Evolutionary conservation across 139 green algal genomes (phyloP).

Genomic region (Auxenochlorella protothecoides): DNA sequence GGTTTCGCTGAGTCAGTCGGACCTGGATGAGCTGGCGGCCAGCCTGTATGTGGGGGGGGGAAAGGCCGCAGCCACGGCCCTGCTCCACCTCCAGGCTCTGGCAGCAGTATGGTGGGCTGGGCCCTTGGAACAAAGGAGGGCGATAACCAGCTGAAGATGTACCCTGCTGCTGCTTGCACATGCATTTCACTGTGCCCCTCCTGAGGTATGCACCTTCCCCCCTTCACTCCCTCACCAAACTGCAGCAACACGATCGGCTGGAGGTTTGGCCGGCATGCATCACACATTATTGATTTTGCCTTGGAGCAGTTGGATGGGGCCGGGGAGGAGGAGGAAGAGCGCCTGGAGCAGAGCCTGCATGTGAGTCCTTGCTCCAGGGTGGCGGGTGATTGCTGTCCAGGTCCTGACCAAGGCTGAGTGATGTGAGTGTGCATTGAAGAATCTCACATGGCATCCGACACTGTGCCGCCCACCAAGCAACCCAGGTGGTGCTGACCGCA

Average conservation of each 20-base stretch:
- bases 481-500: not conserved
- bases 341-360: constrained; percentile 75
- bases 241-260: constrained; percentile 53
- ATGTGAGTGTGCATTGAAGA: no score
- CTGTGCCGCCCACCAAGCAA: not conserved
- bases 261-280: constrained; percentile 65
- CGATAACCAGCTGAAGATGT: no score
- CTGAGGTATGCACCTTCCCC: not conserved
- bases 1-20: no score
- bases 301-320: constrained; percentile 43
- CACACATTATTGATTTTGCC: constrained; percentile 49
- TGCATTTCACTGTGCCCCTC: not conserved
- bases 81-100: not conserved
- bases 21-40: no score
- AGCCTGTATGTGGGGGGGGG: no score
- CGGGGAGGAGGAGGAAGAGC: constrained; percentile 69
- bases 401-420: no score
- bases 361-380: constrained; percentile 7
- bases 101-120: no score
- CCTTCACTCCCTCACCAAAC: not conserved
- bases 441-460: not conserved
- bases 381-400: no score
- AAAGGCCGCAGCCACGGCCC: constrained; percentile 27
- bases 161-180: not conserved
- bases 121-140: no score